Evolutionary conservation across 73 alveolate genomes (phyloP).

Genomic region (Uronychia binucleata): DNA sequence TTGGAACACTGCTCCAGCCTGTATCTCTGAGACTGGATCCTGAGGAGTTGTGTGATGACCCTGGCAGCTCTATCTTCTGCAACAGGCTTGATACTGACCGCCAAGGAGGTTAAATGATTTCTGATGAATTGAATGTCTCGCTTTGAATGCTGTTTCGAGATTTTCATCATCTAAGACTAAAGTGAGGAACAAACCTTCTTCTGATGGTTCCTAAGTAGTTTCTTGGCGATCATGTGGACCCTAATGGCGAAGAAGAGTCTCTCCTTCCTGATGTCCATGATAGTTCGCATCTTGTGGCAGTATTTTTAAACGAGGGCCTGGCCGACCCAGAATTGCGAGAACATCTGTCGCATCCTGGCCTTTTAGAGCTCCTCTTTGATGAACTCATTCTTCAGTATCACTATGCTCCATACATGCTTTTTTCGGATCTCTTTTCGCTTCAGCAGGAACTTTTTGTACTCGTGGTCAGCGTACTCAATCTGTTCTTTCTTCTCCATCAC

Average conservation of each 20-base stretch:
- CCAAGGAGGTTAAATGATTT: not conserved
- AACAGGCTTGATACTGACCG: not conserved
- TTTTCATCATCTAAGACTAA: not conserved
- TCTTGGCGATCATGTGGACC: not conserved
- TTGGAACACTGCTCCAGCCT: not conserved
- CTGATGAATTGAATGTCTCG: not conserved
- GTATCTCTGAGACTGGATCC: not conserved
- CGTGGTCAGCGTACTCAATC: not conserved
- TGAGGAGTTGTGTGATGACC: not conserved
- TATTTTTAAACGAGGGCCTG: not conserved
- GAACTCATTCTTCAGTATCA: not conserved
- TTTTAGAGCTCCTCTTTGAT: not conserved
- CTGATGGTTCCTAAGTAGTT: not conserved
- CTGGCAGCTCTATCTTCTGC: not conserved
- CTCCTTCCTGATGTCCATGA: not conserved
- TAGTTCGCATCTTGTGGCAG: not conserved
- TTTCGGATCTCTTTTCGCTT: not conserved
- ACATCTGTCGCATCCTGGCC: not conserved
- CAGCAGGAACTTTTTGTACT: not conserved
- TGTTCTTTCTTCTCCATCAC: not conserved
- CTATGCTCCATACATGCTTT: not conserved
- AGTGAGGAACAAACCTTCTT: not conserved
- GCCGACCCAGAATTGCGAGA: not conserved
- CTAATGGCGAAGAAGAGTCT: not conserved
- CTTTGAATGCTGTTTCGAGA: not conserved